Conservation (phyloP, 345 rosid genomes). For the Salix purpurea region DNA sequence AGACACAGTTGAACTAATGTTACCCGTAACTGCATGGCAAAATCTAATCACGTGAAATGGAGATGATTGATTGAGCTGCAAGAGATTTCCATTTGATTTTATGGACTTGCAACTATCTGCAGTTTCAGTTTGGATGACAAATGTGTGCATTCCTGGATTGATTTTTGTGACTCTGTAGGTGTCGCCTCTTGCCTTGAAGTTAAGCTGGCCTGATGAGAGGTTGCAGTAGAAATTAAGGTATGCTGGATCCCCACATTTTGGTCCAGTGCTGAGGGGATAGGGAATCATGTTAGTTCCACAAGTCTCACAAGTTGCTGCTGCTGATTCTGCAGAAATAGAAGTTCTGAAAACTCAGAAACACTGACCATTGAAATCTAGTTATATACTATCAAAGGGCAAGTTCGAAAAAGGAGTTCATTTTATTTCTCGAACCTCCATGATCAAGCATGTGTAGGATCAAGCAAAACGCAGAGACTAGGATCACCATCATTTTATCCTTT, state of each 20-base stretch:
- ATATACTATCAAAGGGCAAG: too few species aligned
- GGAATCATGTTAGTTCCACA: constrained; percentile 54
- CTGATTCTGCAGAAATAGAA: constrained; percentile 34
- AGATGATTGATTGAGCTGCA: constrained; percentile 25
- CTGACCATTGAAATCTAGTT: not conserved
- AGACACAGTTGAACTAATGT: not conserved
- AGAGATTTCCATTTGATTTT: not conserved
- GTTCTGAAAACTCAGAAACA: not conserved
- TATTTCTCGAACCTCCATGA: too few species aligned
- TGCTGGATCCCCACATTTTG: constrained; percentile 54
- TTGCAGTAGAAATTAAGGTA: constrained; percentile 54
- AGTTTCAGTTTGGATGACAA: constrained; percentile 32
- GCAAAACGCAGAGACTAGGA: too few species aligned
- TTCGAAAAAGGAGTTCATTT: too few species aligned
- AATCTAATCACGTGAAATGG: constrained; percentile 31
- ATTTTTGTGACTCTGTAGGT: constrained; percentile 44
- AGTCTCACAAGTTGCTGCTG: constrained; percentile 36
- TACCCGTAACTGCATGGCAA: not conserved
- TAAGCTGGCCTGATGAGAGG: constrained; percentile 39
- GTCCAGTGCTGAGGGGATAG: constrained; percentile 62
- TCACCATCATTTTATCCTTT: too few species aligned
- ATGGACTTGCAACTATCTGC: constrained; percentile 31
- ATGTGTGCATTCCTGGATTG: constrained; percentile 31
- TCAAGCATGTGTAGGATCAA: too few species aligned
- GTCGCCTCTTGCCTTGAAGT: constrained; percentile 32